Percentiles rank a stretch among this genome's conserved stretches.
Conservation (phyloP, 2,329 filamentous ascomycete species). For the Trichoderma sp. region DNA sequence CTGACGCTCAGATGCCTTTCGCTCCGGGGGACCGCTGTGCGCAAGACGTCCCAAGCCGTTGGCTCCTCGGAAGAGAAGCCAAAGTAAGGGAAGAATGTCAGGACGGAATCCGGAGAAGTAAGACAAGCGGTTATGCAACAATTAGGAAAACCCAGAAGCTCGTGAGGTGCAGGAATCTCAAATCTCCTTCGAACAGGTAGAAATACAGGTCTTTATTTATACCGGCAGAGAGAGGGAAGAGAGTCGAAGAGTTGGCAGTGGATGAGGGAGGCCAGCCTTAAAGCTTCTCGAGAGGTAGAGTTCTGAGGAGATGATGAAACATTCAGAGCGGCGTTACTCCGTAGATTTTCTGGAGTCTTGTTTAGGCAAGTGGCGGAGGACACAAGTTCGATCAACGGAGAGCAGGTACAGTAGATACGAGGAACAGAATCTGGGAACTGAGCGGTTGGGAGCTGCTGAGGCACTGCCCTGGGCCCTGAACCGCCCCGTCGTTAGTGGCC, state of each 20-base stretch:
- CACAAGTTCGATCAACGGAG: too few relatives aligned
- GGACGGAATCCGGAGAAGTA: too few relatives aligned
- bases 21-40: neutral
- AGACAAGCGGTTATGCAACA: neutral
- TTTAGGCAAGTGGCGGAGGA: slow-evolving; percentile 25
- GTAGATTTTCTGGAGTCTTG: slow-evolving; percentile 9
- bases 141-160: neutral
- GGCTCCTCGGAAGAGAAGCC: neutral
- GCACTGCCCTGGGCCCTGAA: slow-evolving; percentile 10
- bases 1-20: neutral
- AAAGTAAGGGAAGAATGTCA: neutral
- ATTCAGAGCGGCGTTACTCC: neutral
- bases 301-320: slow-evolving; percentile 8
- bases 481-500: too few relatives aligned
- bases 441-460: neutral
- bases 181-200: neutral
- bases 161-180: neutral
- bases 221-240: neutral
- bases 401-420: too few relatives aligned
- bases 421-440: neutral
- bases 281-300: neutral
- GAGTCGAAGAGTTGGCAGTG: neutral
- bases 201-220: neutral
- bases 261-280: neutral
- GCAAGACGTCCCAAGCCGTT: neutral